Evolutionary conservation across 169 alveolate genomes (phyloP).

Genomic region (Eimeria brunetti): DNA sequence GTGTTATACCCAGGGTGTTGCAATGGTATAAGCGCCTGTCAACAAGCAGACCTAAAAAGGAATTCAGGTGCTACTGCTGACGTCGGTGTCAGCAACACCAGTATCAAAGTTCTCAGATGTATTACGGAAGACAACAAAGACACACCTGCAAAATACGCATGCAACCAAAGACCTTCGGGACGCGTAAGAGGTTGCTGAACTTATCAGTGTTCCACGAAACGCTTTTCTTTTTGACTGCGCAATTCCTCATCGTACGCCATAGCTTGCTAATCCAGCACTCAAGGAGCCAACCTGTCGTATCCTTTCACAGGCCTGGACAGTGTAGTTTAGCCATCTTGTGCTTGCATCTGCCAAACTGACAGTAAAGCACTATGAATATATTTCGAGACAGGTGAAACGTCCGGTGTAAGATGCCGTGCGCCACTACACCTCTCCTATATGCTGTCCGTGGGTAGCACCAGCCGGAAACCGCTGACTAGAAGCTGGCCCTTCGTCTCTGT

Average conservation of each 20-base stretch:
- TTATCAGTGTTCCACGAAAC: neutral
- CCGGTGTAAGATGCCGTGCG: neutral
- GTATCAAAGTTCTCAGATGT: neutral
- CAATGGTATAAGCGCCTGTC: neutral
- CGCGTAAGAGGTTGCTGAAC: neutral
- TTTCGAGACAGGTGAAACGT: neutral
- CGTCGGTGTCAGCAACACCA: neutral
- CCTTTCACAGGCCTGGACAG: neutral
- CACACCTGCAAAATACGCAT: neutral
- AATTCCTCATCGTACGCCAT: neutral
- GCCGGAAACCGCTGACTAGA: neutral
- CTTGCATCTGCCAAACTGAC: neutral
- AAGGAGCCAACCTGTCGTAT: neutral
- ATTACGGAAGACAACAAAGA: neutral
- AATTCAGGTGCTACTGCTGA: neutral
- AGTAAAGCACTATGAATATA: neutral
- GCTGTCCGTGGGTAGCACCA: conserved; percentile 24
- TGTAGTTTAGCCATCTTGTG: neutral
- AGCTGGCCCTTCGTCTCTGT: conserved; percentile 14
- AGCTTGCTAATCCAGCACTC: neutral
- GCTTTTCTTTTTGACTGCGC: neutral
- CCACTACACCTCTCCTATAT: neutral
- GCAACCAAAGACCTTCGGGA: neutral
- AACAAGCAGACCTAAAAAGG: neutral
- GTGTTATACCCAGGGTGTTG: neutral